Percentiles rank a stretch among this genome's conserved stretches.
These are phyloP conservation scores for Monascus ruber DNA, from an alignment of 2,329 filamentous ascomycete genomes.

Conservation along the genomic window DNA sequence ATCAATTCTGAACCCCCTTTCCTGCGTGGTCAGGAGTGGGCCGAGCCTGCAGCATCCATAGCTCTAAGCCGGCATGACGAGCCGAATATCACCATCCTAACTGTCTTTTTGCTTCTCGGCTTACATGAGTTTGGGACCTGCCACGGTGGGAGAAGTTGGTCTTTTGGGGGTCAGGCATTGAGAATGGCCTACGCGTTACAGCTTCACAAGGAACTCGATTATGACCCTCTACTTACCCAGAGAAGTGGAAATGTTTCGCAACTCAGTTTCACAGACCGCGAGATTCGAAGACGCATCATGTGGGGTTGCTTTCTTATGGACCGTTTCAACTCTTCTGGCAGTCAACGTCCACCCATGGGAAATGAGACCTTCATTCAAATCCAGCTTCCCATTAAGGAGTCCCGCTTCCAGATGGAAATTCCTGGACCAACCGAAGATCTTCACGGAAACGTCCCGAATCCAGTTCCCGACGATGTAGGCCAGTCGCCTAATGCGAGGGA, in stretches of 20 bases:
- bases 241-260: conserved; percentile 46
- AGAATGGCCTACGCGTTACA: conserved; percentile 95
- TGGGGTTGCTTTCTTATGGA: conserved; percentile 99
- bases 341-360: conserved; percentile 81
- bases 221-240: conserved; percentile 58
- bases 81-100: conserved; percentile 91
- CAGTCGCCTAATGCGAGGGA: conserved; percentile 56
- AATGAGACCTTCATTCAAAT: conserved; percentile 82
- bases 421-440: conserved; percentile 77
- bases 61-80: conserved; percentile 80
- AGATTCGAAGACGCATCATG: conserved; percentile 89
- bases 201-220: conserved; percentile 79
- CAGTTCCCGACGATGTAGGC: conserved; percentile 51
- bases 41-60: conserved; percentile 73
- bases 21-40: conserved; percentile 84
- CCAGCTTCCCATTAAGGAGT: conserved; percentile 81
- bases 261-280: conserved; percentile 81
- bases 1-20: conserved; percentile 68
- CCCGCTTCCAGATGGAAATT: conserved; percentile 82
- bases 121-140: conserved; percentile 96
- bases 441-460: conserved; percentile 56
- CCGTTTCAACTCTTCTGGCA: conserved; percentile 90
- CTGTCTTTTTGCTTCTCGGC: conserved; percentile 75
- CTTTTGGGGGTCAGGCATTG: conserved; percentile 86
- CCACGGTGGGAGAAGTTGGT: conserved; percentile 91